These are phyloP conservation scores for Microdochium paspali DNA, from an alignment of 2,329 filamentous ascomycete species.

Conservation along the genomic window DNA sequence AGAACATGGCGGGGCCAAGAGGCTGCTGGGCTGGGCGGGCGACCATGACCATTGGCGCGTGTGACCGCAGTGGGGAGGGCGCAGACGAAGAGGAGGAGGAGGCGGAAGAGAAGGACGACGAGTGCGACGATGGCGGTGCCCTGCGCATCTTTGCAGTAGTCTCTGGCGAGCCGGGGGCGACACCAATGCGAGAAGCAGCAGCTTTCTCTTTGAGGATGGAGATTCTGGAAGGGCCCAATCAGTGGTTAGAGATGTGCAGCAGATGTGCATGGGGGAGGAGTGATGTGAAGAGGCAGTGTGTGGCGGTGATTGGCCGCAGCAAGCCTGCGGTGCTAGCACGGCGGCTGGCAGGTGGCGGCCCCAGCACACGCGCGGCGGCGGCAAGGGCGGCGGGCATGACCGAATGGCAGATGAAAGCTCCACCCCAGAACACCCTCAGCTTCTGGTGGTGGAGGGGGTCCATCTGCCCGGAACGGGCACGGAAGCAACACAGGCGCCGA, in stretches of 20 bases:
- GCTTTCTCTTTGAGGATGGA: conserved; percentile 42
- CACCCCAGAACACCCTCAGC: not conserved
- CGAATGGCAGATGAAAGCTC: not conserved
- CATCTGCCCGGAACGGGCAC: not conserved
- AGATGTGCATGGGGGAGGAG: not conserved
- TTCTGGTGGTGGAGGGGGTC: no score
- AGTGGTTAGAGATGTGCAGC: not conserved
- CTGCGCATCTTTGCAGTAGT: not conserved
- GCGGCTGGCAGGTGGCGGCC: not conserved
- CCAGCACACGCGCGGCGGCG: not conserved
- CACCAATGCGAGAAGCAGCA: conserved; percentile 36
- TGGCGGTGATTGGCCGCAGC: not conserved
- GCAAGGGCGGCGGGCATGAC: not conserved
- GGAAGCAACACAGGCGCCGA: not conserved
- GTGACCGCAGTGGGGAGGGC: not conserved
- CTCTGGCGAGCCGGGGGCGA: conserved; percentile 14
- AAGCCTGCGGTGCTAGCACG: not conserved
- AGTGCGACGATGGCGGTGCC: not conserved
- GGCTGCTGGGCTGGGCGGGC: not conserved
- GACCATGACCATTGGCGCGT: not conserved
- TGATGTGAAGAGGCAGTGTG: not conserved
- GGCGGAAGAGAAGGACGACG: not conserved
- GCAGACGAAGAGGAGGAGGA: not conserved
- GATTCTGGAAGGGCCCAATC: conserved; percentile 26
- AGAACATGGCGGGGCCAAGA: not conserved